Conservation (phyloP, 305 asterid species). For the Striga hermonthica region DNA sequence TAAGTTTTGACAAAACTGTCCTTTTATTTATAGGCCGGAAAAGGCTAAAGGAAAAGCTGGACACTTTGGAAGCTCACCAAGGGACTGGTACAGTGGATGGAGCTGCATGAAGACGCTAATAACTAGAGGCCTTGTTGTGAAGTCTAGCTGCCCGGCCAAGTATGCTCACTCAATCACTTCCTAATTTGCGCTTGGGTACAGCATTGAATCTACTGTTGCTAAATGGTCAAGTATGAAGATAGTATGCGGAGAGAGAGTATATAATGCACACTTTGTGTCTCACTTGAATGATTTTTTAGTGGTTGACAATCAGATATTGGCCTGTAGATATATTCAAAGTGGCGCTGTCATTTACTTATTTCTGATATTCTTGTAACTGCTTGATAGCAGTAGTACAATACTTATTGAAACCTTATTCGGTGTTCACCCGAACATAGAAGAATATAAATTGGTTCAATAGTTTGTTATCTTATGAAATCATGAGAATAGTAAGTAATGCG, state of each 20-base stretch:
- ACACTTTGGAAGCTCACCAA: slow-evolving; percentile 70
- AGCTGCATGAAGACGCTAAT: slow-evolving; percentile 81
- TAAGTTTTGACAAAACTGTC: slow-evolving; percentile 22
- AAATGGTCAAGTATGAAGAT: neutral
- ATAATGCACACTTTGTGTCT: neutral
- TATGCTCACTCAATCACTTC: slow-evolving; percentile 36
- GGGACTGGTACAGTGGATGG: slow-evolving; percentile 98
- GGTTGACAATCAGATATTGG: neutral
- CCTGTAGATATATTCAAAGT: neutral
- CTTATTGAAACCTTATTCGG: neutral
- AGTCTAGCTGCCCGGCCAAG: slow-evolving; percentile 96
- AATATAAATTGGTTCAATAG: too few species aligned
- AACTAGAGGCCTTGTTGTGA: slow-evolving; percentile 81
- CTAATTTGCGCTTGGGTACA: slow-evolving; percentile 1
- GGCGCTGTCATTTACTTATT: neutral
- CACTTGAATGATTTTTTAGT: slow-evolving; percentile 4
- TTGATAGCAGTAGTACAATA: neutral
- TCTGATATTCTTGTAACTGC: neutral
- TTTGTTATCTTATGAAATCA: too few species aligned
- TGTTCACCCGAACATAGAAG: too few species aligned
- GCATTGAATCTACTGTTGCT: slow-evolving; percentile 21
- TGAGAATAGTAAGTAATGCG: too few species aligned
- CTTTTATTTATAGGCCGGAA: slow-evolving; percentile 58
- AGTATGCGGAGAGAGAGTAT: slow-evolving; percentile 7
- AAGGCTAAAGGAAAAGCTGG: slow-evolving; percentile 77